Percentiles rank a stretch among this genome's conserved stretches.
Conservation (phyloP, 306 rosid species). For the Glycine soja region DNA sequence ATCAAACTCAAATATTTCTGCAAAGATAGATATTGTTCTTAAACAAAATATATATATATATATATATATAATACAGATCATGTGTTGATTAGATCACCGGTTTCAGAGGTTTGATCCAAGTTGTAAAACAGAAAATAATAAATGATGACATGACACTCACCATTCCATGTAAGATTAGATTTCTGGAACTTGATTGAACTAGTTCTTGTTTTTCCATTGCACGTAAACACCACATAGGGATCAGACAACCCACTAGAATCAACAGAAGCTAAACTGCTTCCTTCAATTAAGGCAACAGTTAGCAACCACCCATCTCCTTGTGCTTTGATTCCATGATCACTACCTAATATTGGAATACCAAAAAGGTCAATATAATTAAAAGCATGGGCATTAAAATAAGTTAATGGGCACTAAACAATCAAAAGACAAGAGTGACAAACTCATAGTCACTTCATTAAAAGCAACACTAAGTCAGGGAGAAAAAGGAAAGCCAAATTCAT, state of each 20-base stretch:
- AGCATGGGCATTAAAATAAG: slow-evolving; percentile 26
- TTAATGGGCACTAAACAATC: not conserved
- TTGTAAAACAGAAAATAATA: slow-evolving; percentile 31
- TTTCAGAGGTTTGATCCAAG: slow-evolving; percentile 23
- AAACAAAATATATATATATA: too few relatives aligned
- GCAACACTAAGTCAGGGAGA: slow-evolving; percentile 28
- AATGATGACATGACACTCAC: slow-evolving; percentile 53
- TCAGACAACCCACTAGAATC: slow-evolving; percentile 88
- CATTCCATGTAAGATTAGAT: slow-evolving; percentile 90
- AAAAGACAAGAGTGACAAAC: slow-evolving; percentile 15
- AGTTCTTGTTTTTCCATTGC: slow-evolving; percentile 95
- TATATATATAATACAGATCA: not conserved
- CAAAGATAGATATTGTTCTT: slow-evolving; percentile 46
- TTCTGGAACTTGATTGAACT: slow-evolving; percentile 98
- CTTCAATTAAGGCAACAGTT: slow-evolving; percentile 95
- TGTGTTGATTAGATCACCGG: not conserved
- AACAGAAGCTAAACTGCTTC: slow-evolving; percentile 85
- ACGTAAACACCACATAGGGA: slow-evolving; percentile 91
- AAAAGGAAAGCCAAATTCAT: slow-evolving; percentile 32
- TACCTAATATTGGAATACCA: slow-evolving; percentile 59
- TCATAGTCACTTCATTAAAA: slow-evolving; percentile 26
- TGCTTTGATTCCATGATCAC: slow-evolving; percentile 98
- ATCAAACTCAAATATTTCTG: slow-evolving; percentile 99
- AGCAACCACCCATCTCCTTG: slow-evolving; percentile 99
- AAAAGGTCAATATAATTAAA: slow-evolving; percentile 37